phyloP scores from a whole-genome alignment of 129 eudicot genomes.

The Flaveria bidentis region DNA sequence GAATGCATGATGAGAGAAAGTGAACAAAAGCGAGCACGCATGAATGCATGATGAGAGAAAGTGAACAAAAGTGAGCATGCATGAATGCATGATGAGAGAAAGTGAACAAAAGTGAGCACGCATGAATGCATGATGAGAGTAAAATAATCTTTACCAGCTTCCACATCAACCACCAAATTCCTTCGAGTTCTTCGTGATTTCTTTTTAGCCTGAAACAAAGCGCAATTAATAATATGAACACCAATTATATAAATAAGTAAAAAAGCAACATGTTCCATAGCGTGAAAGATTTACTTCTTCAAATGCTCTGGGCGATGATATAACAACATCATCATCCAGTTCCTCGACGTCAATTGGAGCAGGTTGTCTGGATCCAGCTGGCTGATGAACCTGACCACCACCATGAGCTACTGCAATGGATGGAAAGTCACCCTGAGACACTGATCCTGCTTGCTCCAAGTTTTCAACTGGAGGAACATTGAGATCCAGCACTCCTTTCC shows the following conservation, averaged over 20 bases:
- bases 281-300: slow-evolving; percentile 48
- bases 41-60: neutral
- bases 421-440: slow-evolving; percentile 25
- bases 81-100: neutral
- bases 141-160: slow-evolving; percentile 49
- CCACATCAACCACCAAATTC: slow-evolving; percentile 60
- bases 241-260: neutral
- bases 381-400: slow-evolving; percentile 15
- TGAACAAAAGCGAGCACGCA: neutral
- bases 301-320: slow-evolving; percentile 83
- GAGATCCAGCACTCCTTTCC: slow-evolving; percentile 60
- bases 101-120: neutral
- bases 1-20: neutral
- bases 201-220: slow-evolving; percentile 57
- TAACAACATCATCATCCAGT: slow-evolving; percentile 70
- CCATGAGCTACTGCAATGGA: slow-evolving; percentile 13
- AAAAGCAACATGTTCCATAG: neutral
- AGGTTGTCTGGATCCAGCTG: slow-evolving; percentile 37
- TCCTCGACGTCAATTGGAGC: slow-evolving; percentile 71
- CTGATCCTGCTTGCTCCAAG: slow-evolving; percentile 45
- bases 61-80: neutral
- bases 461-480: slow-evolving; percentile 59
- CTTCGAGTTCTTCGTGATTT: slow-evolving; percentile 55
- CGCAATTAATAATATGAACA: neutral
- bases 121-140: neutral